These are phyloP conservation scores for Trichoderma sp. DNA, from an alignment of 2,329 filamentous ascomycete species.

Conservation along the genomic window DNA sequence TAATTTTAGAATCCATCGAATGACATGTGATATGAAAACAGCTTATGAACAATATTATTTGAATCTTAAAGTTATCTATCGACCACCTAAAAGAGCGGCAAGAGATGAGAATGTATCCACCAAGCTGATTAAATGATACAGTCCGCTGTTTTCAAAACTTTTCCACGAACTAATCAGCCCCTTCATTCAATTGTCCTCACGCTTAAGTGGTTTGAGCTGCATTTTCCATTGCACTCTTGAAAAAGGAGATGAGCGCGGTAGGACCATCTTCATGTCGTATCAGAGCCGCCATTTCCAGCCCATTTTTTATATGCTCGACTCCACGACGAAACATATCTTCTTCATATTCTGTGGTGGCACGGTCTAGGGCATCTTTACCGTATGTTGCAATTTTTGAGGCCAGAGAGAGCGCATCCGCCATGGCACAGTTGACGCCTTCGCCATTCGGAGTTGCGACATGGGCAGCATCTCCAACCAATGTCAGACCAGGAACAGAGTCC, in stretches of 20 bases:
- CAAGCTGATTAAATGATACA: neutral
- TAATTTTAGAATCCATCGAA: neutral
- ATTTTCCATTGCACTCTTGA: neutral
- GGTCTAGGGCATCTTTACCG: neutral
- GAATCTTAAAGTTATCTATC: neutral
- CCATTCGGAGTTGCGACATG: slow-evolving; percentile 6
- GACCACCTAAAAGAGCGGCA: neutral
- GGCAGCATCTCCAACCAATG: slow-evolving; percentile 12
- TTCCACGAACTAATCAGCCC: too few relatives aligned
- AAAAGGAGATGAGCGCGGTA: neutral
- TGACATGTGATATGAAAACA: neutral
- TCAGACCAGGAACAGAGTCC: neutral
- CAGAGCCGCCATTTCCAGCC: neutral
- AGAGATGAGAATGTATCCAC: neutral
- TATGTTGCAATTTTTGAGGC: neutral
- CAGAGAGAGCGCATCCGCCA: slow-evolving; percentile 2
- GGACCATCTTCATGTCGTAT: slow-evolving; percentile 6
- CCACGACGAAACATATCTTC: slow-evolving; percentile 10
- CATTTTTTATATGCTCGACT: slow-evolving; percentile 4
- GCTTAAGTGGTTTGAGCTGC: neutral
- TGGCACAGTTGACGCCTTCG: slow-evolving; percentile 14
- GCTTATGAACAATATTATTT: neutral
- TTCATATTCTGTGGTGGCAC: slow-evolving; percentile 1
- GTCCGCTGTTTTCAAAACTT: neutral
- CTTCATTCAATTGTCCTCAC: neutral